phyloP scores from a whole-genome alignment of 2,329 filamentous ascomycete species.

The Ophiostoma pallidulum region DNA sequence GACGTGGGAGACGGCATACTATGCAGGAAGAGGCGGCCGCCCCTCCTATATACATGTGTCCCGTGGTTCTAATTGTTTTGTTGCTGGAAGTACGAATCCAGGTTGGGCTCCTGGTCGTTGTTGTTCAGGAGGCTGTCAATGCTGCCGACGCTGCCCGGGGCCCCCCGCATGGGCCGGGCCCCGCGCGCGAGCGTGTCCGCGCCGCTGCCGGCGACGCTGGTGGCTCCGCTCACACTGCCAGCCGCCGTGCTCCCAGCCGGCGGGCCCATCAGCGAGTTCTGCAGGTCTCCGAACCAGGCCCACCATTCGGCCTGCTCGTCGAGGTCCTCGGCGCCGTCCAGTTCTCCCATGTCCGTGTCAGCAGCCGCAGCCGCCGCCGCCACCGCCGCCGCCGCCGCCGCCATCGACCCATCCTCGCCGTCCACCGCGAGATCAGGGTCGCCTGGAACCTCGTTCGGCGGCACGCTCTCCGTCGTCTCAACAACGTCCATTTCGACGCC shows the following conservation, averaged over 20 bases:
- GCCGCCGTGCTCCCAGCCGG: background rate
- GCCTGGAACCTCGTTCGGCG: background rate
- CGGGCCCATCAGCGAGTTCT: slow-evolving; percentile 4
- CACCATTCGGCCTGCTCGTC: slow-evolving; percentile 16
- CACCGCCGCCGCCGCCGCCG: no score
- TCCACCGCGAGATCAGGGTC: no score
- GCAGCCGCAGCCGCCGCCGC: no score
- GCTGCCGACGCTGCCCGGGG: slow-evolving; percentile 13
- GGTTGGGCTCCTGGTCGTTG: slow-evolving; percentile 13
- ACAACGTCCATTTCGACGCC: slow-evolving; percentile 9
- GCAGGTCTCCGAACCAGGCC: slow-evolving; percentile 14
- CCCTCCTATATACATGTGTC: no score
- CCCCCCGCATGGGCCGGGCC: background rate
- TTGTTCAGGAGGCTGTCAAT: slow-evolving; percentile 17
- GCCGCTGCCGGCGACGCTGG: background rate
- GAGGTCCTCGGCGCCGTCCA: background rate
- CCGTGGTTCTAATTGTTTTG: background rate
- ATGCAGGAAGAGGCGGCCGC: no score
- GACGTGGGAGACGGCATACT: no score
- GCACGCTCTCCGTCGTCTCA: background rate
- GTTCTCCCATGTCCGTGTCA: slow-evolving; percentile 7
- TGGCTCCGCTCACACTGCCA: background rate
- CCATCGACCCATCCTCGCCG: no score
- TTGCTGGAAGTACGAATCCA: slow-evolving; percentile 8
- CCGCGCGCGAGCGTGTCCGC: background rate